Conservation (phyloP, 441 rosid genomes). For the Arabidopsis lyrata region DNA sequence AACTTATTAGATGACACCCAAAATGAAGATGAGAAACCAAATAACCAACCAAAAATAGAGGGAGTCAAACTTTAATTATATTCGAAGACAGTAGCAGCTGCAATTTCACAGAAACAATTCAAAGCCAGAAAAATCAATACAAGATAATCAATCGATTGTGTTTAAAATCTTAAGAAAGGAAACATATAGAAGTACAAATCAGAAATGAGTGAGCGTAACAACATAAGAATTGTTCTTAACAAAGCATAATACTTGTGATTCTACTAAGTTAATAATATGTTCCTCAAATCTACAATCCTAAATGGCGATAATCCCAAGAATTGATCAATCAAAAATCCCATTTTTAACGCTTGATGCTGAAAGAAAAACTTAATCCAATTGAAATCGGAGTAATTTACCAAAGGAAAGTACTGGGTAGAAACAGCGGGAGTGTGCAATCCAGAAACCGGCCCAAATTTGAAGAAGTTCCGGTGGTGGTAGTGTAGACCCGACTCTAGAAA, state of each 20-base stretch:
- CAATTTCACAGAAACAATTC: too few species aligned
- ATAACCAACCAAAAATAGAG: too few species aligned
- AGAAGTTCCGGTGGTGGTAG: slow-evolving; percentile 19
- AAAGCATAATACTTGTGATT: neutral
- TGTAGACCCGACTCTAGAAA: slow-evolving; percentile 43
- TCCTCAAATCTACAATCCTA: neutral
- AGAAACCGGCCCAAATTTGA: slow-evolving; percentile 87
- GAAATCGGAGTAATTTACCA: slow-evolving; percentile 51
- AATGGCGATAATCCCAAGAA: too few species aligned
- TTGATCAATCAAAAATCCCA: too few species aligned
- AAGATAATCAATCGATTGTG: too few species aligned
- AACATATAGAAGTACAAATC: too few species aligned
- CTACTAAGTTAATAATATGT: neutral
- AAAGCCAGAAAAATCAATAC: too few species aligned
- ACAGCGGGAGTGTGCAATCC: slow-evolving; percentile 72
- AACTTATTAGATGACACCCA: too few species aligned
- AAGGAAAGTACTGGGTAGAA: slow-evolving; percentile 63
- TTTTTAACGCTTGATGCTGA: neutral
- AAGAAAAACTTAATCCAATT: neutral
- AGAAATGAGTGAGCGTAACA: slow-evolving; percentile 8
- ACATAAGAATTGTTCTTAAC: neutral
- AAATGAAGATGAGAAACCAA: too few species aligned
- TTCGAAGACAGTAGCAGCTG: too few species aligned
- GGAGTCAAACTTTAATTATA: too few species aligned
- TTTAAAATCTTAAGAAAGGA: too few species aligned